Evolutionary conservation across 2,329 filamentous ascomycete species (phyloP), one percentile per base, ranked within the genome.

Genomic region (Zymoseptoria crescenta): DNA sequence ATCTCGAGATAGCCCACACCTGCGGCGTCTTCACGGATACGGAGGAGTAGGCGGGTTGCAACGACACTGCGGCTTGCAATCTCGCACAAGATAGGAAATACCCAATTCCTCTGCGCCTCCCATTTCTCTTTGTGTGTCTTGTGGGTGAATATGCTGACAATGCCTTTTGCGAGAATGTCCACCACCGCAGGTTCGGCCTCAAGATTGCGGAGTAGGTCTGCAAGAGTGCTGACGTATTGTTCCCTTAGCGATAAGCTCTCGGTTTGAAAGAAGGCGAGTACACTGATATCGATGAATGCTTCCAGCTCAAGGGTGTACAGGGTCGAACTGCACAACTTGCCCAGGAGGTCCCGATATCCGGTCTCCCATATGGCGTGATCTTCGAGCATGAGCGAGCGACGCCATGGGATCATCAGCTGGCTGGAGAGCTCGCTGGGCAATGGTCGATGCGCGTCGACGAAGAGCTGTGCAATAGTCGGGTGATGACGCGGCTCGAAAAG

Each of bases 101-200:
- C 58, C 64, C 64, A 64, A 30, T 66, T 64, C n/a, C 64, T 56
- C 57, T 66, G 62, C 7, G 53, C 57, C 48, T 61, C 64, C 64
- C 64, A 66, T 41, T 66, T 66, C 52, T 62, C 61, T 54, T 66
- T 66, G 41, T 64, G 61, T 30, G 60, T 65, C 51, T 66, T 66
- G 56, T 66, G 56, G 24, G 58, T 64, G 35, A 66, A 66, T 13
- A 66, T 64, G 24, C 54, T 56, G 41, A 65, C 58, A 20, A 66
- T 58, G 19, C 64, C 64, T 52, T 59, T 64, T 8, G 64, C 55
- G 5, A 66, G 61, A 7, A 64, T 52, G 21, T 65, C 63, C 8
- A 62, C 52, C 7, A 57, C 59, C 13, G 41, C 24, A n/a, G 63
- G 53, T 3, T 52, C 54, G 4, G 61, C 56, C 41, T 59, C 57